These are phyloP conservation scores for Quercus phellos DNA, from an alignment of 331 rosid species.

Conservation along the genomic window DNA sequence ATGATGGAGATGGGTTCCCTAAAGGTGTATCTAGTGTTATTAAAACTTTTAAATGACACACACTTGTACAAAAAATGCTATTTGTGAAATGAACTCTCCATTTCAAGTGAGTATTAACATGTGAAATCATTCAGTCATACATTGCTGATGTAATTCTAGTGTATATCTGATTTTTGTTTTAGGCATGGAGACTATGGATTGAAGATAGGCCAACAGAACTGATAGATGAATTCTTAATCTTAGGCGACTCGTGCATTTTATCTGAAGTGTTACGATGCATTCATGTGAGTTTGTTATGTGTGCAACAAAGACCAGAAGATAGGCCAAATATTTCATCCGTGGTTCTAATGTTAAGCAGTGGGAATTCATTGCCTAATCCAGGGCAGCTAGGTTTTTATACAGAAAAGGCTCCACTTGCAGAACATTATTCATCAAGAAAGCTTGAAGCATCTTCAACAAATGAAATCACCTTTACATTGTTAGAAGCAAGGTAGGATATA, in stretches of 20 bases:
- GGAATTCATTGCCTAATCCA: conserved; percentile 23
- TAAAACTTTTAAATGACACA: too few species aligned
- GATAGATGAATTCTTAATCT: conserved; percentile 19
- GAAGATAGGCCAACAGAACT: conserved; percentile 13
- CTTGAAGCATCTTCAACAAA: conserved; percentile 15
- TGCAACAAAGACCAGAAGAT: conserved; percentile 35
- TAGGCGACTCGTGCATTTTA: not conserved
- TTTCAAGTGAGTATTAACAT: too few species aligned
- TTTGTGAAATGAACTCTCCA: too few species aligned
- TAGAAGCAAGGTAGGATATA: conserved; percentile 28
- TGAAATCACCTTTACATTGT: conserved; percentile 16
- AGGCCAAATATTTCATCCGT: conserved; percentile 42
- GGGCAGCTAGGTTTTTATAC: conserved; percentile 29
- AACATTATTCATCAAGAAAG: conserved; percentile 12
- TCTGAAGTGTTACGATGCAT: conserved; percentile 32
- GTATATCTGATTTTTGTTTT: not conserved
- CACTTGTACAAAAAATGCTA: too few species aligned
- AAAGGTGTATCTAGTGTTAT: too few species aligned
- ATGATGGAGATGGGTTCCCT: too few species aligned
- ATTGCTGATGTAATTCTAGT: too few species aligned
- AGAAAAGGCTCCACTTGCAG: conserved; percentile 4
- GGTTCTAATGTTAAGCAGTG: conserved; percentile 32
- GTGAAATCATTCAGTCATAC: too few species aligned
- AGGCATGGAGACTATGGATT: conserved; percentile 51
- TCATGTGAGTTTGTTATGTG: conserved; percentile 40